Evolutionary conservation across 2,329 filamentous ascomycete genomes (phyloP).

Genomic region (Penicillium freii): DNA sequence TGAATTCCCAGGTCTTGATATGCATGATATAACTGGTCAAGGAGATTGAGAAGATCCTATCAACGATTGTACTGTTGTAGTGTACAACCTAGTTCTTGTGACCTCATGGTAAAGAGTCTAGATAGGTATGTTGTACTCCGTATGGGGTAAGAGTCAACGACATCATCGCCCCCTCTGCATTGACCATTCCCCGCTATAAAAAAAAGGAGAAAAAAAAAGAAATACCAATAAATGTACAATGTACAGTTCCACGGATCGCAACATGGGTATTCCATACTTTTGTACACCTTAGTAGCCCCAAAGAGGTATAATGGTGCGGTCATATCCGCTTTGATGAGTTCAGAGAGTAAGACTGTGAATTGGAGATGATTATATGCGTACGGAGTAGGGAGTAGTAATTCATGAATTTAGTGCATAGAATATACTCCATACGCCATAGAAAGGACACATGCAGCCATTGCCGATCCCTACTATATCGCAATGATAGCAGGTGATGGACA

Average conservation of each 20-base stretch:
- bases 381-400: not conserved
- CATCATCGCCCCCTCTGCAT: slow-evolving; percentile 28
- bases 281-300: not conserved
- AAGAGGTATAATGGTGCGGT: slow-evolving; percentile 1
- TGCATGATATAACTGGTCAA: not conserved
- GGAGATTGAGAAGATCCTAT: not conserved
- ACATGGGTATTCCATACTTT: not conserved
- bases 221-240: slow-evolving; percentile 1
- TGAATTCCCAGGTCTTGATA: not conserved
- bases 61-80: not conserved
- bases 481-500: not conserved
- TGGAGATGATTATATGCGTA: not conserved
- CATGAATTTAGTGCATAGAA: not conserved
- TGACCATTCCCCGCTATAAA: slow-evolving; percentile 14
- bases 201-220: not conserved
- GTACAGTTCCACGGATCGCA: slow-evolving; percentile 12
- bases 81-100: not conserved
- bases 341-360: not conserved
- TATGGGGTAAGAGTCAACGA: slow-evolving; percentile 29
- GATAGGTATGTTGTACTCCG: not conserved
- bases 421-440: not conserved
- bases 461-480: slow-evolving; percentile 8
- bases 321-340: not conserved
- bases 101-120: not conserved
- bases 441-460: not conserved